Evolutionary conservation across 1,284 basidiomycete genomes (phyloP).

Genomic region (Sphaerobolus stellatus): DNA sequence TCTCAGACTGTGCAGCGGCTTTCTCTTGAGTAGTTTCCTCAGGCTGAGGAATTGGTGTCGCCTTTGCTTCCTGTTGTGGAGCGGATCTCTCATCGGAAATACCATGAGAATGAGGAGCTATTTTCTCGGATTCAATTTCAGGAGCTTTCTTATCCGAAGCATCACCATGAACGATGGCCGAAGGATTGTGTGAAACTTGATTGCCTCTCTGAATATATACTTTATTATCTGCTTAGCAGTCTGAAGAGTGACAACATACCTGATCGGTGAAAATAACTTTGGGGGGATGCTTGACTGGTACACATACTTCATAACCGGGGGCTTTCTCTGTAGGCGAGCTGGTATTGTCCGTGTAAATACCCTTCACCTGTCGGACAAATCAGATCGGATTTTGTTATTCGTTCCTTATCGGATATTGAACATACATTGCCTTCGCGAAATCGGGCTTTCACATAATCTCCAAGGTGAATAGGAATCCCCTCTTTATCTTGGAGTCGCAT

Average conservation of each 20-base stretch:
- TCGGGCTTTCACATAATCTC: neutral
- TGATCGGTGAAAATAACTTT: slow-evolving; percentile 11
- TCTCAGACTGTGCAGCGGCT: too few relatives aligned
- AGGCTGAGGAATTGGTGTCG: too few relatives aligned
- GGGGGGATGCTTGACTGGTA: slow-evolving; percentile 8
- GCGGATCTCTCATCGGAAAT: too few relatives aligned
- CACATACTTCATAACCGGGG: neutral
- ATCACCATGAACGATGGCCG: neutral
- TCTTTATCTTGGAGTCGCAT: slow-evolving; percentile 5
- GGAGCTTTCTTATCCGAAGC: too few relatives aligned
- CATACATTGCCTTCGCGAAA: neutral
- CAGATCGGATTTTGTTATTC: too few relatives aligned
- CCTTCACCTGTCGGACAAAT: slow-evolving; percentile 4
- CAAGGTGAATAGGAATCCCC: slow-evolving; percentile 6
- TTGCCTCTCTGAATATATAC: neutral
- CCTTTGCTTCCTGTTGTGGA: too few relatives aligned
- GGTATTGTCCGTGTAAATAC: slow-evolving; percentile 3
- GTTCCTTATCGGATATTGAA: too few relatives aligned
- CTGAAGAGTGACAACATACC: slow-evolving; percentile 1
- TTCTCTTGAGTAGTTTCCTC: too few relatives aligned
- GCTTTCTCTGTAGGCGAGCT: slow-evolving; percentile 2
- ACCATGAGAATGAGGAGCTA: too few relatives aligned
- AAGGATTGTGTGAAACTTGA: slow-evolving; percentile 9
- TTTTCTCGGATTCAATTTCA: too few relatives aligned
- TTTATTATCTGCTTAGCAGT: neutral